A percentile compares a stretch with the other conserved stretches of the same genome.
Conservation (phyloP, 495 filamentous ascomycete species). For the Penicillium odoratum region DNA sequence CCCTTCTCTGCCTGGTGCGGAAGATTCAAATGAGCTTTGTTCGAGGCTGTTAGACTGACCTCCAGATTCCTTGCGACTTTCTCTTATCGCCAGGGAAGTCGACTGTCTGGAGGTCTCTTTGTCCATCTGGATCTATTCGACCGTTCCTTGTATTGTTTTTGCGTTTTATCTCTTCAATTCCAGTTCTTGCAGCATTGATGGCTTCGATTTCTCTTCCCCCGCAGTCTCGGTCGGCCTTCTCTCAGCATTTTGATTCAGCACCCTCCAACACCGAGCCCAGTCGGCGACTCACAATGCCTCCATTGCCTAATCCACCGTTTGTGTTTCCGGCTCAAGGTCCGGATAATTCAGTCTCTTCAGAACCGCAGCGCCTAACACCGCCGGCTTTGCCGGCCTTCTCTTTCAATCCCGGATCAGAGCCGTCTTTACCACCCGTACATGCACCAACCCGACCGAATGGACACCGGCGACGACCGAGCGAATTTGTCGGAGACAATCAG, state of each 20-base stretch:
- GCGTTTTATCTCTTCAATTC: slow-evolving; percentile 7
- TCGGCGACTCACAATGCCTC: slow-evolving; percentile 41
- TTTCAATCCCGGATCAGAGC: slow-evolving; percentile 58
- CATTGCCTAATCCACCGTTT: slow-evolving; percentile 70
- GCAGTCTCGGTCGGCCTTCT: slow-evolving; percentile 34
- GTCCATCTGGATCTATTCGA: slow-evolving; percentile 38
- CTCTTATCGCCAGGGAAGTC: slow-evolving; percentile 35
- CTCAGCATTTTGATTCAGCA: slow-evolving; percentile 35
- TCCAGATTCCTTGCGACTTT: slow-evolving; percentile 46
- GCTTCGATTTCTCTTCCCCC: slow-evolving; percentile 46
- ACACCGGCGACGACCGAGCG: slow-evolving; percentile 73
- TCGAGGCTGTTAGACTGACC: slow-evolving; percentile 36
- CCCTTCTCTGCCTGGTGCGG: slow-evolving; percentile 32
- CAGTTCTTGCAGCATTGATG: slow-evolving; percentile 33
- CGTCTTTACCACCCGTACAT: slow-evolving; percentile 27
- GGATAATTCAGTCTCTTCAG: slow-evolving; percentile 16
- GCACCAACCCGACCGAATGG: slow-evolving; percentile 39
- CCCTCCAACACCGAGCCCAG: slow-evolving; percentile 19
- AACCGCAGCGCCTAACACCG: slow-evolving; percentile 23
- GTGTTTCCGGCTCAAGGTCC: slow-evolving; percentile 61
- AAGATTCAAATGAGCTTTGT: slow-evolving; percentile 38
- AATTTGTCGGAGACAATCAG: slow-evolving; percentile 76
- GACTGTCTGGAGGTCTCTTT: slow-evolving; percentile 44
- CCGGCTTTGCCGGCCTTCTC: slow-evolving; percentile 61
- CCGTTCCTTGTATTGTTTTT: slow-evolving; percentile 12